phyloP scores from a whole-genome alignment of 805 yeast species.

The Cyberlindnera bimundalis region DNA sequence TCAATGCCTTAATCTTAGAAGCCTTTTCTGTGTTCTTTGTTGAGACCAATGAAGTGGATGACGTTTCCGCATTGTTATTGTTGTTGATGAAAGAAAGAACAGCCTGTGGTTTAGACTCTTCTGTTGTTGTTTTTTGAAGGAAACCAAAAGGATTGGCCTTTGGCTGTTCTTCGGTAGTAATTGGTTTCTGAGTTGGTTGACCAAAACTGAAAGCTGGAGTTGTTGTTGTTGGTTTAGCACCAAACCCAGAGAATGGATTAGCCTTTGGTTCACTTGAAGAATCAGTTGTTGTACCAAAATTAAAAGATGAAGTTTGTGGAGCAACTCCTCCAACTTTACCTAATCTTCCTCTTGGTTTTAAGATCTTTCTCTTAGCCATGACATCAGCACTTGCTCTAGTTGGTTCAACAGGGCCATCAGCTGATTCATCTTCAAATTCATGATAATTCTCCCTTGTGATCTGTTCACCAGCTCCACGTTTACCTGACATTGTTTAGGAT shows the following conservation, averaged over 20 bases:
- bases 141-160: slow-evolving; percentile 13
- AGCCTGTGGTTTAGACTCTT: slow-evolving; percentile 6
- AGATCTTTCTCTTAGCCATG: slow-evolving; percentile 66
- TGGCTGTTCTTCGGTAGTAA: slow-evolving; percentile 9
- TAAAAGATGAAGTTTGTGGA: slow-evolving; percentile 3
- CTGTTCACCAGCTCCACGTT: slow-evolving; percentile 66
- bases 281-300: slow-evolving; percentile 8
- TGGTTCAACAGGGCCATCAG: slow-evolving; percentile 34
- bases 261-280: slow-evolving; percentile 1
- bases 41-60: slow-evolving; percentile 12
- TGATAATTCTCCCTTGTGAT: slow-evolving; percentile 49
- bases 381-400: slow-evolving; percentile 56
- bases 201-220: slow-evolving; percentile 12
- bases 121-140: slow-evolving; percentile 3
- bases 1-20: slow-evolving; percentile 60
- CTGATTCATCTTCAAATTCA: slow-evolving; percentile 34
- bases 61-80: neutral
- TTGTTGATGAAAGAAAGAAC: slow-evolving; percentile 7
- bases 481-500: slow-evolving; percentile 58
- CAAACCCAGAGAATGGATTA: slow-evolving; percentile 16
- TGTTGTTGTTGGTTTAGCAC: slow-evolving; percentile 11
- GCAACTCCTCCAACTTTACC: slow-evolving; percentile 15
- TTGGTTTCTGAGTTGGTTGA: slow-evolving; percentile 1
- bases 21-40: slow-evolving; percentile 33
- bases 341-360: slow-evolving; percentile 49